Evolutionary conservation across 495 filamentous ascomycete genomes (phyloP), one percentile per base, ranked within the genome.

Genomic region (Terfezia claveryi): DNA sequence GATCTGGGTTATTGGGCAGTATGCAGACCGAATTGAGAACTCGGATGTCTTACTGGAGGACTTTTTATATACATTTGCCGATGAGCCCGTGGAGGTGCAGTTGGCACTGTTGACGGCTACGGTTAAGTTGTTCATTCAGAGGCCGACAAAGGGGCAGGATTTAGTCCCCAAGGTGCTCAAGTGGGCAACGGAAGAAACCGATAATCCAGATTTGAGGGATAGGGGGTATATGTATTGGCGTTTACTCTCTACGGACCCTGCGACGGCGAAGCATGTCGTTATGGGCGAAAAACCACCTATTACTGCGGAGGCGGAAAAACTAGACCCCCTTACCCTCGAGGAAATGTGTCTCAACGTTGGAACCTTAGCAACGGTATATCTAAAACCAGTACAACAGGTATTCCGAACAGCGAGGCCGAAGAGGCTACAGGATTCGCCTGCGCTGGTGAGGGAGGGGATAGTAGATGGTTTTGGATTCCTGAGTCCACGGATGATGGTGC

Each of bases 221-320:
- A 74, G 91, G 57, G 91, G 91, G 10, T 96, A 94, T 71, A 95
- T 99, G 86, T 99, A 99, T 72, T 99, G 91, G 91, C 82, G 91
- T 8, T 75, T 99, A 20, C 76, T 99, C 4, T 94, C 87, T n/a
- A 87, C 85, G 2, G 87, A 95, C 68, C 87, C 92, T 55, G 78
- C 83, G 16, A 78, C 80, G 0, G 91, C 91, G 9, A 89, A 86
- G 63, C 72, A 78, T 56, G 76, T 99, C 54, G 85, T 99, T 58
- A 94, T 96, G 88, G 89, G 88, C 57, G 82, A 92, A 60, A 96
- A 96, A 66, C 91, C 91, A 1, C 78, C 91, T 41, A 96, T 98
- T 71, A 95, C 86, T 3, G 91, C 91, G 49, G 92, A 96, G 66
- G 85, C 83, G 54, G 92, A 96, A 70, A 91, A 91, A 61, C 76